Evolutionary conservation across 1,284 basidiomycete species (phyloP), one percentile per base, ranked within the genome.

Genomic region (Microbotryum lychnidis-dioicae): DNA sequence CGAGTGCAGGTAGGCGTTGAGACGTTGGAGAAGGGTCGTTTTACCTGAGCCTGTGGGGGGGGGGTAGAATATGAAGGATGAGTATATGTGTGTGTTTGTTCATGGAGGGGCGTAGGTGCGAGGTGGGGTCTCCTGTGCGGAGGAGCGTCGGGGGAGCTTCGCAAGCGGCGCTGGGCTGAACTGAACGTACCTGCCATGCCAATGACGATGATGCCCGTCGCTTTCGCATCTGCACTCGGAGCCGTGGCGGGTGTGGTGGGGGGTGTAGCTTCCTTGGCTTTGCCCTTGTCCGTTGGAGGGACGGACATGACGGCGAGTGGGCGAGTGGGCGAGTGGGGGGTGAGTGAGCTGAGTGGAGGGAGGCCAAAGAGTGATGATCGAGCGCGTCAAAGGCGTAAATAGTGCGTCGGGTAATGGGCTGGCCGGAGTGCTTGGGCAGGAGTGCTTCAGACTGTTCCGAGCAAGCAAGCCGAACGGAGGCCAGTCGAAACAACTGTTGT

Each of bases 1-100:
- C 58, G 77, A 72, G 71, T 92, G 88, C 55, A 94, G 78, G 76
- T 94, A 83, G 23, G 91, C 87, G 75, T 92, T 94, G 65, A 96
- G 85, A 37, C 89, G 83, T 73, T 94, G 90, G 33, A 97, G 90
- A 74, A 99, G 90, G 1, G 96, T 97, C 4, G 94, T 96, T 79
- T 98, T 97, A 68, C 96, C 91, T 4, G 45, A 58, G 6, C 56
- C 50, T 57, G 21, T 8, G 4, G 7, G 4, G 6, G 4, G 7
- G 4, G 6, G 1, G 31, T 25, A 25, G 37, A 10, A 2, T 10
- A 29, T n/a, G 23, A 47, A 20, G 12, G 37, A 42, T 42, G 14
- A 42, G 37, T 4, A 0, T 14, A 1, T 20, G 21, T 20, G 16
- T 23, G 1, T 14, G 33, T 14, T n/a, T 21, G 42, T 4, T 23